Percentiles rank a stretch among this genome's conserved stretches.
Conservation (phyloP, 768 basidiomycete species). For the Trametes cinnabarina region DNA sequence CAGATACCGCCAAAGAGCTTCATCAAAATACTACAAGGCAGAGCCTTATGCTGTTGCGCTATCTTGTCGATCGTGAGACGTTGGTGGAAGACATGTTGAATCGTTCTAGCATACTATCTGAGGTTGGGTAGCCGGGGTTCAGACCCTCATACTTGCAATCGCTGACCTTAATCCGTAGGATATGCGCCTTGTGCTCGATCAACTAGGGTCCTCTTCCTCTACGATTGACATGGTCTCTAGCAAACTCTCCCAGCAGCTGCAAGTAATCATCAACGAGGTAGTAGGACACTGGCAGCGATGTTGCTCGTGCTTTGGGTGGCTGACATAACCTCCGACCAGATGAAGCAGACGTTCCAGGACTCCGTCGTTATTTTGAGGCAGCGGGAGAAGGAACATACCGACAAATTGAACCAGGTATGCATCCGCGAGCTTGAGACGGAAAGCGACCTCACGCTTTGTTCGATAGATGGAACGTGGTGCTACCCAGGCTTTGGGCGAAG, state of each 20-base stretch:
- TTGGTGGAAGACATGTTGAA: constrained; percentile 27
- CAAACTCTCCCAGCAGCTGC: neutral
- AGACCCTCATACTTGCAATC: neutral
- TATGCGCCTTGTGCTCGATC: constrained; percentile 1
- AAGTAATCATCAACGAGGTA: constrained; percentile 4
- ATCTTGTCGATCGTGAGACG: constrained; percentile 47
- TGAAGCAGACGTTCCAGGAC: too few species aligned
- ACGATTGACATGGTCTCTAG: neutral
- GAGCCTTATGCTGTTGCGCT: constrained; percentile 48
- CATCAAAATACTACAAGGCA: constrained; percentile 66
- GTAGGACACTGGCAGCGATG: too few species aligned
- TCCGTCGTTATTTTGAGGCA: too few species aligned
- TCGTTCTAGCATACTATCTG: constrained; percentile 27
- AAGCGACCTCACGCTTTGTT: too few species aligned
- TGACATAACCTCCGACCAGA: too few species aligned
- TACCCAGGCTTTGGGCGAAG: too few species aligned
- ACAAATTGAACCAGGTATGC: too few species aligned
- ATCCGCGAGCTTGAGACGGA: too few species aligned
- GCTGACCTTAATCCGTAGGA: constrained; percentile 7
- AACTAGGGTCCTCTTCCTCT: constrained; percentile 10
- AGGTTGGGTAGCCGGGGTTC: constrained; percentile 10
- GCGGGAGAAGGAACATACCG: too few species aligned
- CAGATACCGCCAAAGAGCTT: constrained; percentile 63
- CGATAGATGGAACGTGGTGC: too few species aligned
- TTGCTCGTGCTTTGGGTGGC: neutral